phyloP scores from a whole-genome alignment of 1,284 basidiomycete species.

The Ustilago trichophora region DNA sequence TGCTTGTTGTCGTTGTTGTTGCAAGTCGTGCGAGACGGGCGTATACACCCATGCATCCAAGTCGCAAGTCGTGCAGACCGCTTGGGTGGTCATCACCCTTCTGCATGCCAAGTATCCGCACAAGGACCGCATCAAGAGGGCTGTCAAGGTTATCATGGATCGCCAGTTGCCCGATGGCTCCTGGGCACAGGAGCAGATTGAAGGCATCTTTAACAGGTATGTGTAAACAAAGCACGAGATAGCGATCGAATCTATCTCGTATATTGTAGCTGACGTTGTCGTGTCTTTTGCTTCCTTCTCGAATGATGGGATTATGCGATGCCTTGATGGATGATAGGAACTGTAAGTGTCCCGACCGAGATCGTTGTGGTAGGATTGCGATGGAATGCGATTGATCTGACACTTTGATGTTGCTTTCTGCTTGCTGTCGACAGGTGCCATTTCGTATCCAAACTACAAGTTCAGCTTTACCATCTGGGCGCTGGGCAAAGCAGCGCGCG shows the following conservation, averaged over 20 bases:
- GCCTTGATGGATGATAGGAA: too few relatives aligned
- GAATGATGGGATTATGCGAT: too few relatives aligned
- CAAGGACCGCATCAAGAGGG: constrained; percentile 80
- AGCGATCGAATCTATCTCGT: too few relatives aligned
- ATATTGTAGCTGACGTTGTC: neutral
- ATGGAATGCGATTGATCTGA: too few relatives aligned
- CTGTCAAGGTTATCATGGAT: constrained; percentile 84
- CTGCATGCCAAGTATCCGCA: constrained; percentile 86
- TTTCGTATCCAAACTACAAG: constrained; percentile 89
- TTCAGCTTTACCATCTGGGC: constrained; percentile 73
- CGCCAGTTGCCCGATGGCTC: constrained; percentile 88
- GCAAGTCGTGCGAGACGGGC: constrained; percentile 88
- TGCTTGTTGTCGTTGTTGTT: constrained; percentile 2
- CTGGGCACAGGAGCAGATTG: constrained; percentile 77
- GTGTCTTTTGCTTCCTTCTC: neutral
- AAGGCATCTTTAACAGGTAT: constrained; percentile 72
- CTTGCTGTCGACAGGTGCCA: constrained; percentile 44
- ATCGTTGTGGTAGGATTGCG: too few relatives aligned
- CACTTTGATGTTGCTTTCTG: neutral
- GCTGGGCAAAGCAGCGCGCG: constrained; percentile 64
- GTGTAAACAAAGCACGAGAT: constrained; percentile 2
- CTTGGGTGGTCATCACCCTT: constrained; percentile 90
- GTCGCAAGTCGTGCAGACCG: constrained; percentile 91
- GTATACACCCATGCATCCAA: constrained; percentile 85
- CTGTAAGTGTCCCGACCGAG: constrained; percentile 68